Evolutionary conservation across 306 rosid species (phyloP).

Genomic region (Rosa rugosa): DNA sequence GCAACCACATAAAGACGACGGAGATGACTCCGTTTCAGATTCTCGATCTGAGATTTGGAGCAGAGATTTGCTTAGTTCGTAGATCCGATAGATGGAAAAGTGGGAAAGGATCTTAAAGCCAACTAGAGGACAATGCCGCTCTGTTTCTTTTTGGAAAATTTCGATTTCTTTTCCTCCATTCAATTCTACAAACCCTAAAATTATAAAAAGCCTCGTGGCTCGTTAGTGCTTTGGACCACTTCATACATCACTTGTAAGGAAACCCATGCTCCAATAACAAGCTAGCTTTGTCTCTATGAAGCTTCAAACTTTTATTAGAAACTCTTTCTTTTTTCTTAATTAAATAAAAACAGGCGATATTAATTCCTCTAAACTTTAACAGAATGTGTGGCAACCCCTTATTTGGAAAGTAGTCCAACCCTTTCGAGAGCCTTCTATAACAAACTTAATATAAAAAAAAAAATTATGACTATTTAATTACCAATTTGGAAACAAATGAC

Average conservation of each 20-base stretch:
- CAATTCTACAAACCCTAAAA: conserved; percentile 2
- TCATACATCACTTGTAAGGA: not conserved
- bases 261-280: conserved; percentile 4
- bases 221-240: conserved; percentile 19
- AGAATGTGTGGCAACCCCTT: not conserved
- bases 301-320: not conserved
- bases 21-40: conserved; percentile 10
- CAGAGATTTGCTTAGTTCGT: conserved; percentile 30
- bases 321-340: not conserved
- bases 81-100: conserved; percentile 36
- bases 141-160: conserved; percentile 29
- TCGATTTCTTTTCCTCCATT: conserved; percentile 11
- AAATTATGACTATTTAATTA: not conserved
- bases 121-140: conserved; percentile 31
- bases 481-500: not conserved
- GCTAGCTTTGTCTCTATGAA: not conserved
- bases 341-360: not conserved
- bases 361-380: not conserved
- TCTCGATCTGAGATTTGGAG: conserved; percentile 33
- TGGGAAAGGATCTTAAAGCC: conserved; percentile 34
- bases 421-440: not conserved
- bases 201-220: not conserved
- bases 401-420: not conserved
- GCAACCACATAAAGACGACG: not conserved
- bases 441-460: not conserved